Base-by-base conservation (phyloP, 2,329 filamentous ascomycete genomes). In the Aspergillus puulaauensis region DNA sequence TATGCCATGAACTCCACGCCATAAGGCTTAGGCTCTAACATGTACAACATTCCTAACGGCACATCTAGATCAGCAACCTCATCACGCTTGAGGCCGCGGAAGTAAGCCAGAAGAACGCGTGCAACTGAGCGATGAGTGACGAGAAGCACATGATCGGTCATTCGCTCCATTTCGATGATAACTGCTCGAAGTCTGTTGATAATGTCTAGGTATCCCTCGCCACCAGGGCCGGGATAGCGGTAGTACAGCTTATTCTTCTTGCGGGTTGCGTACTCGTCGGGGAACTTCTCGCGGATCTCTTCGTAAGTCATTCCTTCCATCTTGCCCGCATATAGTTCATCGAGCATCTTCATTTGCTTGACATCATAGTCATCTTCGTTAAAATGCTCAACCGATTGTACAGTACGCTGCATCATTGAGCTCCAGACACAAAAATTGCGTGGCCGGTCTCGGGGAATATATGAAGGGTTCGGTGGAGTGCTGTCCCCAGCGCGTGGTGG, bases 361-460 rank as follows among this genome's bases (percentile, higher is more conserved):
- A 96, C 88, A 64, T 98, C 95, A 72, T 93, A 96, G 54, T 96
- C 91, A 21, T 98, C 93, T 63, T 98, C 95, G 65, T 96, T 90
- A 73, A 98, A 99, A 73, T 90, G 89, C 63, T 95, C 87, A 0
- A 90, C 92, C 0, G 93, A 96, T 70, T 96, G 87, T 51, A 95
- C 88, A 59, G 90, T 92, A 63, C 95, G 90, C 71, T 90, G 89
- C 62, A 99, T 84, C 93, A 98, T 98, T 2, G 91, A 96, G 0
- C 93, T 97, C 95, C 95, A 99, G 15, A 99, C 91, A 73, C 95
- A 99, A 72, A 97, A 98, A 71, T 96, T 96, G 68, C 90, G 84
- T 31, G 89, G 85, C 31, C 87, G 79, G 49, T 88, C 87, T 53
- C 77, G 75, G 2, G 72, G 72, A 17, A 77, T 71, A 54, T 83